phyloP scores from a whole-genome alignment of 2,329 filamentous ascomycete genomes.

The Diaporthe vaccinii region DNA sequence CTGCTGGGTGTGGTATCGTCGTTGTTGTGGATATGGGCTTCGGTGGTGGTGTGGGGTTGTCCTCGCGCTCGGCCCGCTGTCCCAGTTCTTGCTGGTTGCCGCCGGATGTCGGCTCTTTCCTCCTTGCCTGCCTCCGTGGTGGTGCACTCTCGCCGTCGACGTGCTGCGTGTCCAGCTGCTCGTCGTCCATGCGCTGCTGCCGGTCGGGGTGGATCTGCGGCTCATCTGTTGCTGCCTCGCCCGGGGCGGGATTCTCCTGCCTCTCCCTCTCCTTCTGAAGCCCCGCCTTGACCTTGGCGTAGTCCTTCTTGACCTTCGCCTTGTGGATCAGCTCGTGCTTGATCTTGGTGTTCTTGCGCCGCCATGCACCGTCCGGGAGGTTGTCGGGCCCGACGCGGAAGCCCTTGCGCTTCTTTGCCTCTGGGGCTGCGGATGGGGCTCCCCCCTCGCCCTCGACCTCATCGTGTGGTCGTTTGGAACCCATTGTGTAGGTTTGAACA shows the following conservation, averaged over 20 bases:
- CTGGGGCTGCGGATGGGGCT: slow-evolving; percentile 51
- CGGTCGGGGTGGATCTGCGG: slow-evolving; percentile 46
- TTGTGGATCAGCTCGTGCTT: slow-evolving; percentile 91
- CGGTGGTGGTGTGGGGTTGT: background rate
- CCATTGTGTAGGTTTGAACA: slow-evolving; percentile 58
- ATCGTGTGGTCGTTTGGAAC: slow-evolving; percentile 69
- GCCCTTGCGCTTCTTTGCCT: slow-evolving; percentile 73
- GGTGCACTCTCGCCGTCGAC: slow-evolving; percentile 48
- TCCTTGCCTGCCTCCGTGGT: slow-evolving; percentile 19
- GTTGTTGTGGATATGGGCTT: background rate
- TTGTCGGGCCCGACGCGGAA: slow-evolving; percentile 92
- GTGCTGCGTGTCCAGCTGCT: slow-evolving; percentile 39
- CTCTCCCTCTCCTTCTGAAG: slow-evolving; percentile 47
- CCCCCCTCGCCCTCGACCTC: slow-evolving; percentile 55
- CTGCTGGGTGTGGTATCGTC: slow-evolving; percentile 39
- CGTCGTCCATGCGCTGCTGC: background rate
- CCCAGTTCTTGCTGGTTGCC: background rate
- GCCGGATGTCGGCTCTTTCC: slow-evolving; percentile 31
- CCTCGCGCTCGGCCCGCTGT: background rate
- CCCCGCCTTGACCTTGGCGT: slow-evolving; percentile 84
- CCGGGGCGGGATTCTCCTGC: slow-evolving; percentile 37
- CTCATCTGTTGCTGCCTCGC: slow-evolving; percentile 46
- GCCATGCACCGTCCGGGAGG: slow-evolving; percentile 89
- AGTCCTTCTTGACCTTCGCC: slow-evolving; percentile 92
- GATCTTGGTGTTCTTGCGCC: slow-evolving; percentile 85